These are phyloP conservation scores for Umbelopsis sp. DNA, from an alignment of 192 early-diverging fungal species.

Conservation along the genomic window DNA sequence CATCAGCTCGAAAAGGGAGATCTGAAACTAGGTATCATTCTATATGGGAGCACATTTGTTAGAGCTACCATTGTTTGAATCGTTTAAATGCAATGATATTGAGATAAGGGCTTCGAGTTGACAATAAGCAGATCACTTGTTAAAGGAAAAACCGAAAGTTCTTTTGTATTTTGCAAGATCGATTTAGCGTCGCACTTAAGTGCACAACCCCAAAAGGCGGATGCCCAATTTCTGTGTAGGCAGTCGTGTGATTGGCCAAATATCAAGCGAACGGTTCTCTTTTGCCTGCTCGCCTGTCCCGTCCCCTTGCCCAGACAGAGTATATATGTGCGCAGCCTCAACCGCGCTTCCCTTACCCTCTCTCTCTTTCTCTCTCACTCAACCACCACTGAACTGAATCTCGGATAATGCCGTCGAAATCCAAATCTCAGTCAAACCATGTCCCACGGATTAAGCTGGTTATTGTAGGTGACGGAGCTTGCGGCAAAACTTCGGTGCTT, in stretches of 20 bases:
- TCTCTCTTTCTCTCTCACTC: neutral
- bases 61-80: too few relatives aligned
- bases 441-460: constrained; percentile 21
- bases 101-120: too few relatives aligned
- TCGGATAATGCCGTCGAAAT: constrained; percentile 5
- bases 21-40: too few relatives aligned
- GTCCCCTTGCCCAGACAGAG: neutral
- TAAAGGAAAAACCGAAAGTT: too few relatives aligned
- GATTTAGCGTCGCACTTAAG: neutral
- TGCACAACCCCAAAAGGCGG: neutral
- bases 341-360: neutral
- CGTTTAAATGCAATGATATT: too few relatives aligned
- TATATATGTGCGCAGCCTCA: constrained; percentile 10
- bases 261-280: neutral
- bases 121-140: too few relatives aligned
- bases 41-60: too few relatives aligned
- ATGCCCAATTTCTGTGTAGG: neutral
- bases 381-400: neutral
- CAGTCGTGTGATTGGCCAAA: neutral
- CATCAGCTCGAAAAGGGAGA: too few relatives aligned
- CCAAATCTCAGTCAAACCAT: neutral
- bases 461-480: constrained; percentile 69
- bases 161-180: too few relatives aligned
- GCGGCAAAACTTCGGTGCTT: constrained; percentile 75
- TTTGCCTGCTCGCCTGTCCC: neutral